A percentile compares a stretch with the other conserved stretches of the same genome.
phyloP scores from a whole-genome alignment of 805 yeast species.

The Nakazawaea anatomiae region DNA sequence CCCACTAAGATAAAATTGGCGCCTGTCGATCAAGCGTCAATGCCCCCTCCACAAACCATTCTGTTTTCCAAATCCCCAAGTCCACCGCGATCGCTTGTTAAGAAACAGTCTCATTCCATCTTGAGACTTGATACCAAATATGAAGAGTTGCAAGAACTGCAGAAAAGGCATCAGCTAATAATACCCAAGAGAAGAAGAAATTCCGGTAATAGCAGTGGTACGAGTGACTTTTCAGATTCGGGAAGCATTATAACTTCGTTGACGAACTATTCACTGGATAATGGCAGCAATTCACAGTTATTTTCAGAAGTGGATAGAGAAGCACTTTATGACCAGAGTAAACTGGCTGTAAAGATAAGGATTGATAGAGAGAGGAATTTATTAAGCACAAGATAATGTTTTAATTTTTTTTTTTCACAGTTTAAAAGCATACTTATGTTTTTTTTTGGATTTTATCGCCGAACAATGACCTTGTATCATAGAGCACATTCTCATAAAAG shows the following conservation, averaged over 20 bases:
- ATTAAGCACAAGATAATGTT: neutral
- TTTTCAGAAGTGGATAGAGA: conserved; percentile 16
- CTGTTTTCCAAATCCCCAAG: neutral
- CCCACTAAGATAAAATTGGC: conserved; percentile 9
- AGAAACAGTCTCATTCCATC: conserved; percentile 20
- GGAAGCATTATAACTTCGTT: conserved; percentile 5
- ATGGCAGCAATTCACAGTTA: neutral
- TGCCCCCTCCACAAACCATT: conserved; percentile 3
- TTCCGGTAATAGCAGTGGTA: conserved; percentile 4
- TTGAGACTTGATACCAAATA: conserved; percentile 17
- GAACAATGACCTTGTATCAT: too few species aligned
- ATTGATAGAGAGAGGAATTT: conserved; percentile 25
- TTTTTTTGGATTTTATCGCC: too few species aligned
- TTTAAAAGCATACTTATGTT: too few species aligned
- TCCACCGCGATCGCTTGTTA: conserved; percentile 1
- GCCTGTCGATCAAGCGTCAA: neutral
- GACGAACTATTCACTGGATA: conserved; percentile 17
- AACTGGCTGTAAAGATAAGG: conserved; percentile 25
- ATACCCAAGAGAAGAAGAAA: neutral
- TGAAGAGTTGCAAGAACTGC: conserved; percentile 11
- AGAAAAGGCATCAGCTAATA: conserved; percentile 6
- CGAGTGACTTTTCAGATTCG: conserved; percentile 5
- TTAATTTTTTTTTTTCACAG: too few species aligned
- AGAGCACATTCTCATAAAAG: too few species aligned
- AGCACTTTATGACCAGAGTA: conserved; percentile 24